Conservation (phyloP, 164 flowering plant species). For the Platanus orientalis region DNA sequence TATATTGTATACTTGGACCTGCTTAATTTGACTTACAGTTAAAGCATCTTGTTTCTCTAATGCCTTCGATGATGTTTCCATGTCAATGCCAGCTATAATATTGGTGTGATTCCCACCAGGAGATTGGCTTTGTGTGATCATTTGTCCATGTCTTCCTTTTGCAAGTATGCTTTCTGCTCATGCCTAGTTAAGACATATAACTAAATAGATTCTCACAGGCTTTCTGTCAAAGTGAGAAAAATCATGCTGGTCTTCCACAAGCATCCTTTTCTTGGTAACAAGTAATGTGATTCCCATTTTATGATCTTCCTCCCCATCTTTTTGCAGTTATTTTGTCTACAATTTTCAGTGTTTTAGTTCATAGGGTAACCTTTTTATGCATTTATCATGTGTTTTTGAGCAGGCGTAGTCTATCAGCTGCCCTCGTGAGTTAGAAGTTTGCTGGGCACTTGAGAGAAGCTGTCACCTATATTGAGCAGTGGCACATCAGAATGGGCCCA, state of each 20-base stretch:
- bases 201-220: no score
- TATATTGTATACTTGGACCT: no score
- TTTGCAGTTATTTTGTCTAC: no score
- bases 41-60: background rate
- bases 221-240: no score
- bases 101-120: conserved; percentile 80
- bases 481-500: conserved; percentile 89
- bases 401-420: conserved; percentile 74
- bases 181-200: no score
- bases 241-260: no score
- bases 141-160: conserved; percentile 79
- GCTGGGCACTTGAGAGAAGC: conserved; percentile 87
- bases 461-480: conserved; percentile 85
- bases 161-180: conserved; percentile 44
- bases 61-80: conserved; percentile 8
- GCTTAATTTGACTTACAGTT: background rate
- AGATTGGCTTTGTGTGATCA: conserved; percentile 75
- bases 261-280: no score
- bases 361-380: background rate
- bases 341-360: background rate
- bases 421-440: conserved; percentile 63
- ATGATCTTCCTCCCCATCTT: no score
- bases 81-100: conserved; percentile 60
- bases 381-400: conserved; percentile 4
- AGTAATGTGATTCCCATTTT: no score